Evolutionary conservation across 2,329 filamentous ascomycete species (phyloP).

Genomic region (Botrytis sinoallii): DNA sequence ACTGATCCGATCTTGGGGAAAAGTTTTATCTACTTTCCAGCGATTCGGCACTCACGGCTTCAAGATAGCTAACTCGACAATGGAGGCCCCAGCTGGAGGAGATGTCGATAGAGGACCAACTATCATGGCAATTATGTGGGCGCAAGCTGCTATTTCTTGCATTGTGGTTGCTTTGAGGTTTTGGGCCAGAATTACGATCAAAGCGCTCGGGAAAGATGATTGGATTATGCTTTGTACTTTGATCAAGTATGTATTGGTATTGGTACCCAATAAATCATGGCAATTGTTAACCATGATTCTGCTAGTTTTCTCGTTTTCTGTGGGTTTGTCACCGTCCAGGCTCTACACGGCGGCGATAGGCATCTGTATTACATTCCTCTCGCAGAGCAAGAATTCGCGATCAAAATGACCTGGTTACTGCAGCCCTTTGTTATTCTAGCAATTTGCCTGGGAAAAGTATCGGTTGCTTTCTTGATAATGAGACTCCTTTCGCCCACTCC

Average conservation of each 20-base stretch:
- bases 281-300: neutral
- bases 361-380: neutral
- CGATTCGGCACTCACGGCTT: neutral
- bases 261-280: neutral
- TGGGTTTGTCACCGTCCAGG: neutral
- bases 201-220: neutral
- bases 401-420: neutral
- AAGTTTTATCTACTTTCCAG: neutral
- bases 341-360: neutral
- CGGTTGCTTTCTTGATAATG: neutral
- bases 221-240: slow-evolving; percentile 3
- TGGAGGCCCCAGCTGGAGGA: neutral
- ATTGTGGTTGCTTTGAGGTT: neutral
- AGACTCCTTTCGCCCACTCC: neutral
- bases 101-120: neutral
- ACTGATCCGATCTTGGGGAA: neutral
- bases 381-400: neutral
- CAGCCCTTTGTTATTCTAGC: neutral
- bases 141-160: neutral
- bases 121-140: neutral
- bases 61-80: neutral
- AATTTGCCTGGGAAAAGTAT: neutral
- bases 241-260: neutral
- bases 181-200: neutral
- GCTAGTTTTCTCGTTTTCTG: neutral